Evolutionary conservation across 1,139 yeast genomes (phyloP).

Genomic region (Saccharomyces hybrid): DNA sequence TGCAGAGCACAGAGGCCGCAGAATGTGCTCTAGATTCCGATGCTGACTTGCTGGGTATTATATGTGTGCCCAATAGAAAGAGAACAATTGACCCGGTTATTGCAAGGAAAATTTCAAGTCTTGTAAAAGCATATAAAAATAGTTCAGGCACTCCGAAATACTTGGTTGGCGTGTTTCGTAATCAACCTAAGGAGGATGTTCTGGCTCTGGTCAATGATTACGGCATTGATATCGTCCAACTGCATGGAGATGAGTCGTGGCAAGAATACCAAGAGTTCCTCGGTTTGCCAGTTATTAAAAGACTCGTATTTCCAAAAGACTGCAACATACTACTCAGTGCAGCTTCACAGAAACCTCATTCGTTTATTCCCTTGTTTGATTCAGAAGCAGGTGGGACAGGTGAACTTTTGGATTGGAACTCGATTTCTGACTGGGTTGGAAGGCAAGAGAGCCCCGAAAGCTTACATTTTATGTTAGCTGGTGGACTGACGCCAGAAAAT

Average conservation of each 20-base stretch:
- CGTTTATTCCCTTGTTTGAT: conserved; percentile 62
- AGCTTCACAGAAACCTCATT: conserved; percentile 23
- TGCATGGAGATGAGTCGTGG: conserved; percentile 80
- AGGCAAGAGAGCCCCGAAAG: conserved; percentile 19
- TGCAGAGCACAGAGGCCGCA: conserved; percentile 64
- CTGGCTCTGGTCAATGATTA: conserved; percentile 40
- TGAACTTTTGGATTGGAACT: conserved; percentile 60
- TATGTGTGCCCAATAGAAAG: conserved; percentile 72
- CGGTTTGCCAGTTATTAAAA: conserved; percentile 56
- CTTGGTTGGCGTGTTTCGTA: conserved; percentile 84
- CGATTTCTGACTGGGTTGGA: conserved; percentile 37
- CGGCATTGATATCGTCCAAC: conserved; percentile 68
- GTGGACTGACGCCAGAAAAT: conserved; percentile 77
- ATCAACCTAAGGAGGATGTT: conserved; percentile 65
- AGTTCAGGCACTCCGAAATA: conserved; percentile 14
- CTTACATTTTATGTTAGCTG: conserved; percentile 68
- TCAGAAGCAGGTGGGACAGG: conserved; percentile 95
- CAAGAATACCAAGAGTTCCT: conserved; percentile 38
- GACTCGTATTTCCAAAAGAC: conserved; percentile 63
- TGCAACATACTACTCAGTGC: conserved; percentile 21
- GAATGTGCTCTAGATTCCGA: conserved; percentile 56
- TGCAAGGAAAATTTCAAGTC: conserved; percentile 48
- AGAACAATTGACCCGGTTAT: conserved; percentile 54
- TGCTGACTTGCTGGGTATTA: conserved; percentile 75
- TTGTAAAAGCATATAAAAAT: conserved; percentile 25